These are phyloP conservation scores for Telfairia occidentalis DNA, from an alignment of 331 rosid genomes.

Conservation along the genomic window DNA sequence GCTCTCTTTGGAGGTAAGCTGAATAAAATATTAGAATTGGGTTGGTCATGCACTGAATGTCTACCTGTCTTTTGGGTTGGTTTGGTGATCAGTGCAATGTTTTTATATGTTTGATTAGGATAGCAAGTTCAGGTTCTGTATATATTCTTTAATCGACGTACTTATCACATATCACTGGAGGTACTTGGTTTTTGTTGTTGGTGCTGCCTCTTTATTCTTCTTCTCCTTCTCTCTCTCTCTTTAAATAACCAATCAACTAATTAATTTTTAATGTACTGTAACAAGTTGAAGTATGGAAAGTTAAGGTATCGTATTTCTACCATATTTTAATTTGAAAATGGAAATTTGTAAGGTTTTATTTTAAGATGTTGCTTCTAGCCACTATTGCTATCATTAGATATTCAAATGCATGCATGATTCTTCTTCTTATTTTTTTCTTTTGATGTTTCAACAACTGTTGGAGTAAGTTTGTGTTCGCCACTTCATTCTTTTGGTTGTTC, in stretches of 20 bases:
- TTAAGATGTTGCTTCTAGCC: neutral
- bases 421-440: neutral
- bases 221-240: too few species aligned
- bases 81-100: neutral
- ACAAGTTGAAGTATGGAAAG: neutral
- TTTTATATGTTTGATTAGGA: neutral
- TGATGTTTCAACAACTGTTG: constrained; percentile 3
- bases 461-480: constrained; percentile 6
- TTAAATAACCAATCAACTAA: neutral
- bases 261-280: neutral
- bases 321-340: neutral
- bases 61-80: constrained; percentile 5
- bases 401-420: neutral
- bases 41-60: neutral
- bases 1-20: constrained; percentile 44
- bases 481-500: constrained; percentile 20
- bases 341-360: neutral
- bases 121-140: neutral
- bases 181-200: neutral
- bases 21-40: constrained; percentile 14
- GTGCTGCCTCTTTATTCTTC: neutral
- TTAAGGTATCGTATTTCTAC: neutral
- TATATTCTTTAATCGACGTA: neutral
- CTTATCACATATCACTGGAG: neutral
- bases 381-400: neutral